Evolutionary conservation across 371 early-diverging fungal species (phyloP).

Genomic region (Chytridium lagenaria): DNA sequence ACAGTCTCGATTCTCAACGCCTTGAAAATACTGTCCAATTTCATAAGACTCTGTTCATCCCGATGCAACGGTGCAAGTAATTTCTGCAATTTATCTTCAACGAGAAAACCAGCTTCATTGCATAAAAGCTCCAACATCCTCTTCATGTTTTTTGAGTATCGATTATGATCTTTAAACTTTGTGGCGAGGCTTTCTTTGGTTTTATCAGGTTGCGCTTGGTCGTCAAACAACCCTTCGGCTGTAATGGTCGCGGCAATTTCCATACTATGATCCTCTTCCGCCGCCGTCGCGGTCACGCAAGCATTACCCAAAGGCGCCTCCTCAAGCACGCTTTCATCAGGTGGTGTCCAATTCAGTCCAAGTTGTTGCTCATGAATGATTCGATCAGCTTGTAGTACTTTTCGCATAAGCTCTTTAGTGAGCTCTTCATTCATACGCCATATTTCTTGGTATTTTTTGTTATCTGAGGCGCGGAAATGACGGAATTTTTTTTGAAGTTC

Average conservation of each 20-base stretch:
- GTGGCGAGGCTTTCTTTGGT: slow-evolving; percentile 40
- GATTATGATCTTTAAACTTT: slow-evolving; percentile 46
- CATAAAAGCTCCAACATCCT: slow-evolving; percentile 54
- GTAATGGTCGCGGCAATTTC: slow-evolving; percentile 16
- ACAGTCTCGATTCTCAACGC: slow-evolving; percentile 57
- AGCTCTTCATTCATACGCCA: slow-evolving; percentile 62
- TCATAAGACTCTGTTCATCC: slow-evolving; percentile 58
- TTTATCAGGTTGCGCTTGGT: too few species aligned
- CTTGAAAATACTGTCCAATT: slow-evolving; percentile 60
- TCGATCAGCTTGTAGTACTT: slow-evolving; percentile 57
- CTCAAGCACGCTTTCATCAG: slow-evolving; percentile 49
- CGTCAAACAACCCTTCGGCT: background rate
- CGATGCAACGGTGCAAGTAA: slow-evolving; percentile 53
- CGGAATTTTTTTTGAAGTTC: slow-evolving; percentile 62
- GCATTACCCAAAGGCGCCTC: slow-evolving; percentile 33
- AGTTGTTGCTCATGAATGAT: slow-evolving; percentile 62
- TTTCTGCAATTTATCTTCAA: slow-evolving; percentile 58
- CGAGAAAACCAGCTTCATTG: slow-evolving; percentile 59
- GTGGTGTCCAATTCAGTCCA: slow-evolving; percentile 50
- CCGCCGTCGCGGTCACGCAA: background rate
- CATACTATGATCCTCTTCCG: background rate
- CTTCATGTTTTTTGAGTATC: slow-evolving; percentile 47
- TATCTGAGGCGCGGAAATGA: slow-evolving; percentile 57
- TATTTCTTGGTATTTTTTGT: slow-evolving; percentile 52
- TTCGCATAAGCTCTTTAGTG: slow-evolving; percentile 54